Evolutionary conservation across 177 flowering plant species (phyloP).

Genomic region (Vitis hybrid): DNA sequence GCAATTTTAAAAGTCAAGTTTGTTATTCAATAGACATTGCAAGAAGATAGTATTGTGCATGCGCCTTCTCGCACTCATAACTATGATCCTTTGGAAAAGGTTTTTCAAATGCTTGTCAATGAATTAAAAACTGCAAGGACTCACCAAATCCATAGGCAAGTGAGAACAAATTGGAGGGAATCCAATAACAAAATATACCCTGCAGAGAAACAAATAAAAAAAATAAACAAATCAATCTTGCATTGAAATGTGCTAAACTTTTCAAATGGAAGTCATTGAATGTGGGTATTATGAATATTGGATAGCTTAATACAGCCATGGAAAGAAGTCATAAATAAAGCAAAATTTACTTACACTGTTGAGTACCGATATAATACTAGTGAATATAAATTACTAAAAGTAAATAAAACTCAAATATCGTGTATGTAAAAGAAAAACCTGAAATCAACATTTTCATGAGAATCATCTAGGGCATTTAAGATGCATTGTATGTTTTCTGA

Average conservation of each 20-base stretch:
- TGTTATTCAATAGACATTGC: neutral
- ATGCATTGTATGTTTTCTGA: no score
- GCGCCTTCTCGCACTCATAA: neutral
- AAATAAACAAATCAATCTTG: neutral
- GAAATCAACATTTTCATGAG: no score
- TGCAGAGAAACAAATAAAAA: slow-evolving; percentile 32
- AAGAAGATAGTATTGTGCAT: neutral
- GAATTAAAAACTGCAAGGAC: slow-evolving; percentile 15
- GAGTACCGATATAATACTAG: no score
- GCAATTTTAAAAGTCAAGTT: neutral
- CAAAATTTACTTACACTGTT: no score
- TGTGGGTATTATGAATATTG: no score
- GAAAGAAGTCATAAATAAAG: no score
- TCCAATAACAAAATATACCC: slow-evolving; percentile 95
- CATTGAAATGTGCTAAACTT: neutral
- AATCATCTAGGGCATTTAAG: no score
- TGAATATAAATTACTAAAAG: no score
- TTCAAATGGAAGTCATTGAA: neutral
- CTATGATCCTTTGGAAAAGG: neutral
- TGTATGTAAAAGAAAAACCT: no score
- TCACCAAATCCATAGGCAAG: slow-evolving; percentile 76
- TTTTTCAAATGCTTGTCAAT: neutral
- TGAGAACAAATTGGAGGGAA: slow-evolving; percentile 80
- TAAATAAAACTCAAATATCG: no score
- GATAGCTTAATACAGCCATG: no score